A percentile compares a stretch with the other conserved stretches of the same genome.
Evolutionary conservation across 306 rosid genomes (phyloP).

Genomic region (Dalbergia oliveri): DNA sequence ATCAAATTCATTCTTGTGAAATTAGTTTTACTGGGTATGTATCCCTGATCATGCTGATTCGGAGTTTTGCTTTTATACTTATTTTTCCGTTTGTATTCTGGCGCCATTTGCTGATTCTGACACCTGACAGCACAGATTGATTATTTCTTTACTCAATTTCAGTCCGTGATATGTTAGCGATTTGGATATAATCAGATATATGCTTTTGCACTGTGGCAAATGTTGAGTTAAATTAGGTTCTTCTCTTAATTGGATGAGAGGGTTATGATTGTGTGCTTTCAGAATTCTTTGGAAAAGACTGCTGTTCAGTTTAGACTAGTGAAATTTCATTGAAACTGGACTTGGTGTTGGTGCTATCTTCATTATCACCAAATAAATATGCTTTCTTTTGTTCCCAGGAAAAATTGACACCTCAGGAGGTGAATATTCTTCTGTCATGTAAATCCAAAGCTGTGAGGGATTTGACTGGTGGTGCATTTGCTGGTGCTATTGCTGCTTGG

Average conservation of each 20-base stretch:
- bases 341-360: not conserved
- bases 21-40: not conserved
- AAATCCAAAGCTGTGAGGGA: constrained; percentile 48
- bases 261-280: not conserved
- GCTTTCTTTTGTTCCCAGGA: constrained; percentile 32
- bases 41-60: constrained; percentile 1
- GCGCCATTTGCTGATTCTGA: constrained; percentile 1
- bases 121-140: not conserved
- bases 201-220: constrained; percentile 1
- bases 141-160: constrained; percentile 5
- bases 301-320: not conserved
- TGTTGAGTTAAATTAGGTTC: not conserved
- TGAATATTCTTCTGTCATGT: constrained; percentile 49
- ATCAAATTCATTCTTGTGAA: not conserved
- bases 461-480: constrained; percentile 44
- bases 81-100: not conserved
- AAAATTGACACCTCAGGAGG: constrained; percentile 60
- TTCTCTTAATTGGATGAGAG: not conserved
- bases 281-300: constrained; percentile 8
- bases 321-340: constrained; percentile 29
- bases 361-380: constrained; percentile 29
- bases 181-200: constrained; percentile 8
- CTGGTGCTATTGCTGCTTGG: constrained; percentile 56
- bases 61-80: too few relatives aligned
- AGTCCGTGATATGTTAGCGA: not conserved